Conservation (phyloP, 805 yeast genomes). For the Pichia gijzeniarum region DNA sequence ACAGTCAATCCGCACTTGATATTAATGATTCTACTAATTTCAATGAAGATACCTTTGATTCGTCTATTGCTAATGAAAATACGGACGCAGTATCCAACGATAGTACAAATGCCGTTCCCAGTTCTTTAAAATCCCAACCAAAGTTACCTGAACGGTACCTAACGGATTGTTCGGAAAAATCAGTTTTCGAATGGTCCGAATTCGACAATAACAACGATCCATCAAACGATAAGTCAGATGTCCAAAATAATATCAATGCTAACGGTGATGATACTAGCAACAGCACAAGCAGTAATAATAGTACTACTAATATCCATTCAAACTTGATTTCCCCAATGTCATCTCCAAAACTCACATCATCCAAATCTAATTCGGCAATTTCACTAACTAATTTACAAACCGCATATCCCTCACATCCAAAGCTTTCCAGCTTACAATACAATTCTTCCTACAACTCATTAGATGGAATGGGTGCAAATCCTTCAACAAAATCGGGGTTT, state of each 20-base stretch:
- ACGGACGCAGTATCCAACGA: neutral
- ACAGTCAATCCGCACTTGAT: slow-evolving; percentile 8
- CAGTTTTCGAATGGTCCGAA: slow-evolving; percentile 17
- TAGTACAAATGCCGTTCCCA: neutral
- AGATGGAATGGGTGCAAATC: slow-evolving; percentile 64
- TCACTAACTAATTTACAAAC: slow-evolving; percentile 2
- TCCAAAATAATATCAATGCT: neutral
- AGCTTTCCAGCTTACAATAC: neutral
- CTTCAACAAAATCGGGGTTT: slow-evolving; percentile 46
- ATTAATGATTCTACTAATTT: neutral
- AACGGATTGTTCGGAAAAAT: slow-evolving; percentile 12
- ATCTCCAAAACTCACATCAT: slow-evolving; percentile 7
- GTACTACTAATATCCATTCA: neutral
- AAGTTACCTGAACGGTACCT: slow-evolving; percentile 14
- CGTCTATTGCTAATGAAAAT: neutral
- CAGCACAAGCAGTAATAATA: neutral
- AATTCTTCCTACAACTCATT: slow-evolving; percentile 14
- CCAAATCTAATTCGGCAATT: slow-evolving; percentile 4
- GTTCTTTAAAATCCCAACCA: slow-evolving; percentile 17
- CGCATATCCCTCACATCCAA: slow-evolving; percentile 1
- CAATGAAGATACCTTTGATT: neutral
- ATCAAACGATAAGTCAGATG: neutral
- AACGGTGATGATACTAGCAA: neutral
- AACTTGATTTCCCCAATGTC: slow-evolving; percentile 3
- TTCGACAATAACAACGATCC: slow-evolving; percentile 2